phyloP scores from a whole-genome alignment of 2,329 filamentous ascomycete species.

The Paradendryphiella salina region DNA sequence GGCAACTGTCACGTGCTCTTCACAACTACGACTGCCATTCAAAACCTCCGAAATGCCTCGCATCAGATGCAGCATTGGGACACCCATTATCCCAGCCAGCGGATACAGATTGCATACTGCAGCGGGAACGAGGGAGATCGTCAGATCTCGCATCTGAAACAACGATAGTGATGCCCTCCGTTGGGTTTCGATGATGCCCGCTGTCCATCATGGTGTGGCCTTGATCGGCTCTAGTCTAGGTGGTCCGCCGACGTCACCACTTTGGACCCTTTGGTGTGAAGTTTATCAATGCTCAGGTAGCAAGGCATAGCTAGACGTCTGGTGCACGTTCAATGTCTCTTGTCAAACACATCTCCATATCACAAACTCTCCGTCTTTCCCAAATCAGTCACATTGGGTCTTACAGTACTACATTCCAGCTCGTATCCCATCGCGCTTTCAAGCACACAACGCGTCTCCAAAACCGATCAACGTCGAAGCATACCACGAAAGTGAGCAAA shows the following conservation, averaged over 20 bases:
- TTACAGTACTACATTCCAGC: background rate
- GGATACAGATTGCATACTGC: conserved; percentile 16
- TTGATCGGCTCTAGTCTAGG: conserved; percentile 24
- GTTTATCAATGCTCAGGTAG: conserved; percentile 11
- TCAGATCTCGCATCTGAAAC: conserved; percentile 25
- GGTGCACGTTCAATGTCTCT: conserved; percentile 14
- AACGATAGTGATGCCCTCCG: conserved; percentile 14
- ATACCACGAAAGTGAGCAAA: conserved; percentile 2
- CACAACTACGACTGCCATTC: background rate
- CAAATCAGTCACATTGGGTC: background rate
- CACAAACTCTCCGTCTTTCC: background rate
- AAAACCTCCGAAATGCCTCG: background rate
- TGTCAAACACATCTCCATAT: conserved; percentile 5
- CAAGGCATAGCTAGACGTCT: conserved; percentile 6
- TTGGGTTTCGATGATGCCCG: conserved; percentile 20
- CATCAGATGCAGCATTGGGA: conserved; percentile 2
- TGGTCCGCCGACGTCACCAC: conserved; percentile 33
- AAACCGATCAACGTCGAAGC: conserved; percentile 9
- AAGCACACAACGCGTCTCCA: conserved; percentile 18
- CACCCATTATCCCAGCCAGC: conserved; percentile 6
- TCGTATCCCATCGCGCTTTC: conserved; percentile 2
- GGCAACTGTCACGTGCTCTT: conserved; percentile 9
- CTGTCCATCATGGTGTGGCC: conserved; percentile 26
- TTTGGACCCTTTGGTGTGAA: conserved; percentile 12
- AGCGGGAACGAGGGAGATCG: conserved; percentile 23